phyloP scores from a whole-genome alignment of 495 filamentous ascomycete species.

The Xylaria nigripes region DNA sequence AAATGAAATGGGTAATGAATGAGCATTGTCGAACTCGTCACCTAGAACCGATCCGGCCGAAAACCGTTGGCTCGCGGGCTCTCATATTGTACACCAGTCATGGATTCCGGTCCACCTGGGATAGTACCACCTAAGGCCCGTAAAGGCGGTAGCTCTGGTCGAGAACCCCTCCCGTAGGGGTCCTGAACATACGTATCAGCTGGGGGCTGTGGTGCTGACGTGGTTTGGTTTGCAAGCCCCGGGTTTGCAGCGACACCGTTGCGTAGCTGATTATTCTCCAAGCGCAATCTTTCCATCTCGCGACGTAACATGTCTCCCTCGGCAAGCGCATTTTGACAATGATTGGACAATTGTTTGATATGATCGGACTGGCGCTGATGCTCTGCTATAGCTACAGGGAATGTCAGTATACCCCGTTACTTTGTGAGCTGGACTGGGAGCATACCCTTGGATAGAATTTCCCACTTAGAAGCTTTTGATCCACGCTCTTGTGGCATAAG shows the following conservation, averaged over 20 bases:
- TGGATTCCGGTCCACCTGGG: slow-evolving; percentile 35
- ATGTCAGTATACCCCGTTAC: not conserved
- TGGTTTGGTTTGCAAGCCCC: slow-evolving; percentile 12
- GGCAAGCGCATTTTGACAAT: slow-evolving; percentile 26
- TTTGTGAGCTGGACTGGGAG: not conserved
- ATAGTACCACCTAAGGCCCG: slow-evolving; percentile 26
- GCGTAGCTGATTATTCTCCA: slow-evolving; percentile 49
- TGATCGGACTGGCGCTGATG: slow-evolving; percentile 40
- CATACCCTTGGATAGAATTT: slow-evolving; percentile 89
- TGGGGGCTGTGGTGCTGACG: slow-evolving; percentile 22
- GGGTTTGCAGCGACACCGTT: slow-evolving; percentile 14
- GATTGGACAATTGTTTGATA: slow-evolving; percentile 29
- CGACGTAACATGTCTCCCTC: slow-evolving; percentile 42
- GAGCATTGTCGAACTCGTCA: not conserved
- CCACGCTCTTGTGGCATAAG: slow-evolving; percentile 80
- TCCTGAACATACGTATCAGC: slow-evolving; percentile 28
- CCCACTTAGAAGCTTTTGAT: slow-evolving; percentile 97
- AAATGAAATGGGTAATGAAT: slow-evolving; percentile 9
- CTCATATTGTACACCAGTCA: slow-evolving; percentile 51
- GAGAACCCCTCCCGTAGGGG: slow-evolving; percentile 21
- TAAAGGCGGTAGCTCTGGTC: slow-evolving; percentile 42
- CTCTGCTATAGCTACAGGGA: slow-evolving; percentile 42
- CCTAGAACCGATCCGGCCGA: slow-evolving; percentile 23
- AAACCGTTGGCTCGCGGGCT: slow-evolving; percentile 33
- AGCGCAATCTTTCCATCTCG: slow-evolving; percentile 42